A percentile compares a stretch with the other conserved stretches of the same genome.
Conservation (phyloP, 2,329 filamentous ascomycete species). For the Colletotrichum echinochloae region DNA sequence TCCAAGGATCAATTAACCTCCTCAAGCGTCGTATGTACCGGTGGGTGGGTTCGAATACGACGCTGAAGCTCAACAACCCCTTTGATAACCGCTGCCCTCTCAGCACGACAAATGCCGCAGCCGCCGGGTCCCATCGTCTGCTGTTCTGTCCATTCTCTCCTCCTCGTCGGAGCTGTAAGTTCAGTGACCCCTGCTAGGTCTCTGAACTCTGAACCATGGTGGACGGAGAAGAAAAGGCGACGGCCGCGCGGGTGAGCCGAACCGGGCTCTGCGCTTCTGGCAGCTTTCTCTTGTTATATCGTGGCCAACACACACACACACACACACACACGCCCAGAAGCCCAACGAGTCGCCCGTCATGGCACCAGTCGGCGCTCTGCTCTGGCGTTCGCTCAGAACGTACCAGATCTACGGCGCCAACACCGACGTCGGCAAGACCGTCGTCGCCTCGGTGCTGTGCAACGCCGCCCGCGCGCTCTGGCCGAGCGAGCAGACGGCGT, state of each 20-base stretch:
- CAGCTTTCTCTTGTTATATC: not conserved
- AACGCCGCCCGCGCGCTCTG: constrained; percentile 66
- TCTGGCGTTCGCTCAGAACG: constrained; percentile 76
- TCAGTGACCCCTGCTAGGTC: constrained; percentile 6
- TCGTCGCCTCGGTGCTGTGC: constrained; percentile 79
- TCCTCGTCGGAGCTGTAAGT: constrained; percentile 4
- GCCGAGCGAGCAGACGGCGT: constrained; percentile 65
- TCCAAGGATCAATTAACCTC: too few species aligned
- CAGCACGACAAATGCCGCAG: constrained; percentile 37
- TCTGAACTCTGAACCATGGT: too few species aligned
- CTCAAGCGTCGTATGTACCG: too few species aligned
- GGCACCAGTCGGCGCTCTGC: constrained; percentile 66
- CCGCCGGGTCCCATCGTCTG: constrained; percentile 24
- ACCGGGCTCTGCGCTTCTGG: not conserved
- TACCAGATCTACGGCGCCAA: constrained; percentile 87
- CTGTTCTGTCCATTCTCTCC: not conserved
- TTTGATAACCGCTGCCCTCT: constrained; percentile 23
- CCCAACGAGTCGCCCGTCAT: constrained; percentile 45
- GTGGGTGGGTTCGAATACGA: constrained; percentile 41
- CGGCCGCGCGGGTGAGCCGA: not conserved
- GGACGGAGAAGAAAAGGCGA: not conserved
- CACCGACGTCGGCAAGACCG: constrained; percentile 87
- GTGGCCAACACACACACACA: too few species aligned
- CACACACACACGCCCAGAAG: too few species aligned
- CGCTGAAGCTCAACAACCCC: constrained; percentile 40